Base-by-base conservation (phyloP, 371 early-diverging fungal genomes). In the Mucor velutinosus region DNA sequence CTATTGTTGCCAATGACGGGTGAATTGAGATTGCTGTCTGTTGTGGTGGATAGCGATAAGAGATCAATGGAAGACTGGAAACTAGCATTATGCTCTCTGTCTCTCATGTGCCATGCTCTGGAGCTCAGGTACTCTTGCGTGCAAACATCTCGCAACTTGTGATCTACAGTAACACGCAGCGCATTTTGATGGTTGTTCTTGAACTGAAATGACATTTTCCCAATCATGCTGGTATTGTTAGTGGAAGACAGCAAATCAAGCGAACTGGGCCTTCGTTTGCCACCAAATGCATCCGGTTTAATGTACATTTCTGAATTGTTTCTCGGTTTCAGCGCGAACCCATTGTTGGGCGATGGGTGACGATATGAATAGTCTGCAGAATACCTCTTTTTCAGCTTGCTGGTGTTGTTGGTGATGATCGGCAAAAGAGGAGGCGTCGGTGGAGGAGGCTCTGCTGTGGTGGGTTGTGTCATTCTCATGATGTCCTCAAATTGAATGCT, bases 61-160 rank as follows among this genome's bases (percentile, higher is more conserved):
- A 56, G 30, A 25, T 51, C 51, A n/a, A 51, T 23, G 21, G 51
- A 51, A 56, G 56, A 56, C 19, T 56, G 56, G 14, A 30, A 56
- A 5, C 23, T 21, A 21, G 21, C 49, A 27, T 19, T 33, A 19
- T 67, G 60, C 7, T 72, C 72, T 32, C 58, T 71, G 15, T 81
- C 77, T 43, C 79, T 69, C 12, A 75, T 63, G 47, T 77, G 71
- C 77, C 78, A 78, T 2, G 80, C 73, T 60, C 79, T 53, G 21
- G 83, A 75, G 0, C 79, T 73, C n/a, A 83, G 32, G 27, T 80
- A 83, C 12, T 83, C 83, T 58, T 77, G 79, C 2, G 83, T 78
- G 33, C 80, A 83, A 0, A 80, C 83, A 68, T 80, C 83, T n/a
- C 74, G 76, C 5, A 83, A 41, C 56, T 77, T 80, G 60, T 83